Percentiles rank a stretch among this genome's conserved stretches.
These are phyloP conservation scores for Beta macrorhiza DNA, from an alignment of 179 eudicot species.

Conservation along the genomic window DNA sequence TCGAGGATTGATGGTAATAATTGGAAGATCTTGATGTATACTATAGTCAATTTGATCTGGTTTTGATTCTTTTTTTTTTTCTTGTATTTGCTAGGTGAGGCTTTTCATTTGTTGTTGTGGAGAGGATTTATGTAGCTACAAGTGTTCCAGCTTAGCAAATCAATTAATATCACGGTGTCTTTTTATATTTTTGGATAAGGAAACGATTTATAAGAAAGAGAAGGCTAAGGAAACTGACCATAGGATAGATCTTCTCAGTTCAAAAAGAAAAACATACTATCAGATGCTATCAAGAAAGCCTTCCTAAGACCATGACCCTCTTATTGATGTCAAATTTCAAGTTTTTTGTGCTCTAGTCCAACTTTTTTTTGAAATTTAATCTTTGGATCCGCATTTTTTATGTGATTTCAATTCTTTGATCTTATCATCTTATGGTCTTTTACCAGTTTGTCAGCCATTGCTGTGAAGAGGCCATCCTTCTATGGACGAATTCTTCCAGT, in stretches of 20 bases:
- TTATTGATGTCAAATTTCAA: not conserved
- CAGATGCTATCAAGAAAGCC: not conserved
- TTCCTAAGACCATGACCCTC: not conserved
- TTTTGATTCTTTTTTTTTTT: not conserved
- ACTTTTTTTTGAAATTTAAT: not conserved
- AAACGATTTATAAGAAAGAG: not conserved
- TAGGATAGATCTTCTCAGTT: not conserved
- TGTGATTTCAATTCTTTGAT: slow-evolving; percentile 15
- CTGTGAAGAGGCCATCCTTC: slow-evolving; percentile 86
- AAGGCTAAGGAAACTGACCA: not conserved
- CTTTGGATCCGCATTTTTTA: not conserved
- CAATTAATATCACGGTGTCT: not conserved
- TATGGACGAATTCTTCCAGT: slow-evolving; percentile 96
- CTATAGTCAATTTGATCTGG: not conserved
- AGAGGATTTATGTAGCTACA: not conserved
- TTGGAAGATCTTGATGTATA: not conserved
- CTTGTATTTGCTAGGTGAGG: not conserved
- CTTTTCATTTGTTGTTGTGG: not conserved
- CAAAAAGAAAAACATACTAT: not conserved
- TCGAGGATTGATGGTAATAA: not conserved
- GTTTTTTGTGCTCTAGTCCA: not conserved
- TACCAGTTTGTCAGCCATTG: slow-evolving; percentile 78
- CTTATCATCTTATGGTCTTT: slow-evolving; percentile 16
- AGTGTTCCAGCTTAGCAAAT: slow-evolving; percentile 1
- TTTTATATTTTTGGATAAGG: not conserved